These are phyloP conservation scores for Brassica balearica DNA, from an alignment of 441 rosid genomes.

Conservation along the genomic window DNA sequence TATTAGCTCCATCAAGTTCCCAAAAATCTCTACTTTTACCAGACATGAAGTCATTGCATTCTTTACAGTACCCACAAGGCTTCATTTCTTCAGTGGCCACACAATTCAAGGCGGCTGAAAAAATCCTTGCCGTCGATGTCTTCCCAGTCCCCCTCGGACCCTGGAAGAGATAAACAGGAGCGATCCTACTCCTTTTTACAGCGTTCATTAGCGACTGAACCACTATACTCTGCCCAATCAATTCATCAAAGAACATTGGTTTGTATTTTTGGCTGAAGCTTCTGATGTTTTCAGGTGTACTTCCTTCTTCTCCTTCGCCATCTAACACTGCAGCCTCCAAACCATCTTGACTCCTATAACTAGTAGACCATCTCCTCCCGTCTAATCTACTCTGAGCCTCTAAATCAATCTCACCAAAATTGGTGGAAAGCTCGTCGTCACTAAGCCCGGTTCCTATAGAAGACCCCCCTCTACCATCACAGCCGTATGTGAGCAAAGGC, in stretches of 20 bases:
- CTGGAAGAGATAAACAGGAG: slow-evolving; percentile 94
- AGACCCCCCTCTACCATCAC: slow-evolving; percentile 77
- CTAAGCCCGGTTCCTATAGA: slow-evolving; percentile 78
- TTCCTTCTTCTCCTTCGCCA: slow-evolving; percentile 78
- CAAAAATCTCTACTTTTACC: slow-evolving; percentile 72
- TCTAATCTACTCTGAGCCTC: slow-evolving; percentile 98
- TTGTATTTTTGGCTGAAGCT: slow-evolving; percentile 92
- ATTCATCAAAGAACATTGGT: slow-evolving; percentile 83
- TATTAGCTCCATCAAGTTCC: slow-evolving; percentile 88
- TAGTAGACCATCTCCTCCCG: slow-evolving; percentile 95
- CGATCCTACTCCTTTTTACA: slow-evolving; percentile 77
- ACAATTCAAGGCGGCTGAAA: slow-evolving; percentile 91
- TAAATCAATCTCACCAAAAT: slow-evolving; percentile 90
- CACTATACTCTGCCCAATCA: slow-evolving; percentile 92
- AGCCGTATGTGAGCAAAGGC: slow-evolving; percentile 75
- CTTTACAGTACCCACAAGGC: slow-evolving; percentile 90
- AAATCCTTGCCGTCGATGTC: slow-evolving; percentile 87
- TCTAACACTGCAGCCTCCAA: slow-evolving; percentile 65
- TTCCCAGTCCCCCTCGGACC: slow-evolving; percentile 99
- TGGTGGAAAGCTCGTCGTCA: slow-evolving; percentile 94
- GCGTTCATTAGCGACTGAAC: slow-evolving; percentile 88
- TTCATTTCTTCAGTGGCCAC: slow-evolving; percentile 63
- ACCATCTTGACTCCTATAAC: slow-evolving; percentile 88
- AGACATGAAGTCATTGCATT: slow-evolving; percentile 75
- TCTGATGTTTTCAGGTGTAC: slow-evolving; percentile 63